Base-by-base conservation (phyloP, 257 asterid genomes). In the Scutellaria baicalensis region DNA sequence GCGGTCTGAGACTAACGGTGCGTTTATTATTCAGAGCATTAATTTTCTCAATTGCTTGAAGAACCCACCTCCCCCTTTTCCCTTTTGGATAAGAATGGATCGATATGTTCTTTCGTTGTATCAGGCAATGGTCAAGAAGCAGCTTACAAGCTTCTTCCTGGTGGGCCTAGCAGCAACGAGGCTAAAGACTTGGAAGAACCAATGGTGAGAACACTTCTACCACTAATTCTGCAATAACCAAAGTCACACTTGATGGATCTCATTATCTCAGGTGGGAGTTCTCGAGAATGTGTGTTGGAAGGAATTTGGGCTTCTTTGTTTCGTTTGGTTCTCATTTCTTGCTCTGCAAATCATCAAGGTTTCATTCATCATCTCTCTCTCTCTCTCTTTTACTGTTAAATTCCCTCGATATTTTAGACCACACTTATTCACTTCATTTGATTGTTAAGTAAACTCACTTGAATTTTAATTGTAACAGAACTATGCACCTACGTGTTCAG, bases 261-360 rank as follows among this genome's bases (percentile, higher is more conserved):
- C 44, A 33, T 73, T 48, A 39, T 76, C 68, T 58, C 87, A 93
- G 97, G 93, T 86, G 33, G 63, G 95, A 60, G 67, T 93, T 64
- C 50, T 93, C 64, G 88, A 91, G 75, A 93, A 93, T 73, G 97
- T 93, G 55, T 77, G 84, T 74, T 93, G 97, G 99, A 93, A 87
- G 84, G 97, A 93, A 73, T 79, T 83, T 23, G 93, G 96, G 79
- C 96, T 93, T 79, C 95, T 93, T 49, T 42, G 17, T 69, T 82
- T 91, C 13, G 99, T 91, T 49, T 93, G 99, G 99, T n/a, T 91
- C 31, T 80, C 89, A 6, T 93, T 84, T 79, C 95, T 93, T 64
- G 91, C 74, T 8, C 81, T 93, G 50, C 99, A 93, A 70, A 52
- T 93, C 72, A 63, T 69, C 75, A 93, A 93, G 99, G 99, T 93